These are phyloP conservation scores for Coelastrella sp. DNA, from an alignment of 139 green algal species.

Conservation along the genomic window DNA sequence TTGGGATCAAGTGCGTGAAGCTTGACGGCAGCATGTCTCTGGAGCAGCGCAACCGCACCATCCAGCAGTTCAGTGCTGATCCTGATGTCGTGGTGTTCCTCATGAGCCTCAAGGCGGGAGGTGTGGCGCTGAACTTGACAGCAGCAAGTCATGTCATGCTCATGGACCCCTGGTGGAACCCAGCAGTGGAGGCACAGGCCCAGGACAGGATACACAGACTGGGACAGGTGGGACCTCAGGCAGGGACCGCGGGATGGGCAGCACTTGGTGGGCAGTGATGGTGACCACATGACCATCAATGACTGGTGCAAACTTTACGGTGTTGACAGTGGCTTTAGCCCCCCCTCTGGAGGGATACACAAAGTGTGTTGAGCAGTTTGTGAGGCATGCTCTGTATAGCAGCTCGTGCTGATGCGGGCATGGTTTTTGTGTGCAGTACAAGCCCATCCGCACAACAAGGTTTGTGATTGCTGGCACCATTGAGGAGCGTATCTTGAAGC, in stretches of 20 bases:
- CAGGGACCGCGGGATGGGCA: neutral
- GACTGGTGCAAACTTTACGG: neutral
- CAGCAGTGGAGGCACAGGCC: slow-evolving; percentile 76
- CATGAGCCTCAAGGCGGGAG: slow-evolving; percentile 86
- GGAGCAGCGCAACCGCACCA: slow-evolving; percentile 77
- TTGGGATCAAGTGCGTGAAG: slow-evolving; percentile 81
- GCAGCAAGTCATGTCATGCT: slow-evolving; percentile 86
- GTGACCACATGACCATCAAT: neutral
- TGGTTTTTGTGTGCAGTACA: slow-evolving; percentile 71
- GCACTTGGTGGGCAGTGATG: neutral
- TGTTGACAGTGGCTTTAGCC: neutral
- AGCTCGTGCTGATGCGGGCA: neutral
- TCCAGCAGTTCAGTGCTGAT: slow-evolving; percentile 85
- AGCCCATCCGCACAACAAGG: slow-evolving; percentile 84
- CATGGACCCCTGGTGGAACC: slow-evolving; percentile 88
- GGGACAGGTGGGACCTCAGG: slow-evolving; percentile 60
- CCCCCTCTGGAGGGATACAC: too few relatives aligned
- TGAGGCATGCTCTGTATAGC: too few relatives aligned
- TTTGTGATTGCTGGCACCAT: slow-evolving; percentile 92
- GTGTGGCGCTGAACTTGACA: slow-evolving; percentile 93
- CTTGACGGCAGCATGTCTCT: slow-evolving; percentile 90
- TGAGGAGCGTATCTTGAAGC: slow-evolving; percentile 96
- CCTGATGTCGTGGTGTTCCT: slow-evolving; percentile 80
- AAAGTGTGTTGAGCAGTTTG: too few relatives aligned
- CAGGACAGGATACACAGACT: slow-evolving; percentile 79